Conservation (phyloP, 768 basidiomycete species). For the Leccinum disarticulatum region DNA sequence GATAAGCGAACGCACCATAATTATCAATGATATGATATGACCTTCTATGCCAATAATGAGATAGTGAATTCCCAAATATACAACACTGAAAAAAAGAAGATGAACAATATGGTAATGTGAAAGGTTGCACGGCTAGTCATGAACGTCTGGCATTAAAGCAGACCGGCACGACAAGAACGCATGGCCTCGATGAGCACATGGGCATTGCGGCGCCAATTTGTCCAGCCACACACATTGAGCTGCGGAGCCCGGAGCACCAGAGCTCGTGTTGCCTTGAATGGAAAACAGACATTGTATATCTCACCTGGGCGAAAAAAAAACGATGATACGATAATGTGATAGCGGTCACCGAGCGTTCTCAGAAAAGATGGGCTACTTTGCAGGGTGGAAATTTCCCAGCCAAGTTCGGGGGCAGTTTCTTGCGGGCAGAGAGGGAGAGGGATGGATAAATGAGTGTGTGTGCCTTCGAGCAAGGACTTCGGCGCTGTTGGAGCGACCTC, state of each 20-base stretch:
- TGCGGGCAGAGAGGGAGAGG: not conserved
- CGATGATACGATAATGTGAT: not conserved
- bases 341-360: too few relatives aligned
- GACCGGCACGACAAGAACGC: not conserved
- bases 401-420: not conserved
- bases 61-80: not conserved
- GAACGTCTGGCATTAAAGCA: not conserved
- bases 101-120: not conserved
- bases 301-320: conserved; percentile 13
- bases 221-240: too few relatives aligned
- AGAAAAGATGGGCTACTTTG: conserved; percentile 2
- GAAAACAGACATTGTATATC: not conserved
- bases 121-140: not conserved
- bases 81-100: conserved; percentile 1
- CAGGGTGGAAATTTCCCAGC: not conserved
- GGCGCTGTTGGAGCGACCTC: not conserved
- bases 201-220: not conserved
- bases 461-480: not conserved
- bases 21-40: not conserved
- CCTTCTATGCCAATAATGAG: not conserved
- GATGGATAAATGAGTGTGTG: conserved; percentile 9
- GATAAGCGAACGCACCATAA: conserved; percentile 5
- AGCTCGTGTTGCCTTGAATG: not conserved
- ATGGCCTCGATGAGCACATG: conserved; percentile 1
- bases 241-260: not conserved